phyloP scores from a whole-genome alignment of 441 rosid genomes.

The Jatropha multifida region DNA sequence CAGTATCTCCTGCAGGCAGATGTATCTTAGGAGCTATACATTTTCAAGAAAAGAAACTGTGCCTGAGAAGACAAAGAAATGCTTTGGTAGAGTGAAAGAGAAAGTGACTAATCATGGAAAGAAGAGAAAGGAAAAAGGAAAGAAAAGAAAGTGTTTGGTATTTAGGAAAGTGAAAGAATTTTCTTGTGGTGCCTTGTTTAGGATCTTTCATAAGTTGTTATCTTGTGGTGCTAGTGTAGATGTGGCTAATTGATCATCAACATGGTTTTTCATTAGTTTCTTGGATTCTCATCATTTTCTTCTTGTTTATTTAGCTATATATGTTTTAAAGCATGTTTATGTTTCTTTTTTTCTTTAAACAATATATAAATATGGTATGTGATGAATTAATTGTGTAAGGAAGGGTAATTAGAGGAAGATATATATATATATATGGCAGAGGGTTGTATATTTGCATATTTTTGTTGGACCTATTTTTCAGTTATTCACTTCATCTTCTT shows the following conservation, averaged over 20 bases:
- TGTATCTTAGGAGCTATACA: conserved; percentile 88
- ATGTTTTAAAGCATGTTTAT: background rate
- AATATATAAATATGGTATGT: background rate
- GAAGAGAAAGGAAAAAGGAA: conserved; percentile 28
- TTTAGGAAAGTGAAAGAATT: conserved; percentile 48
- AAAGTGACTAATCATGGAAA: conserved; percentile 27
- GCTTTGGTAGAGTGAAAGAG: conserved; percentile 41
- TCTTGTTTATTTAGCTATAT: background rate
- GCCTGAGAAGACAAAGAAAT: conserved; percentile 43
- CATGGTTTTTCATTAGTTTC: background rate
- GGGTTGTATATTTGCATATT: background rate
- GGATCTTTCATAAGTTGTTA: conserved; percentile 67
- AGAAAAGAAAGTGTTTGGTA: conserved; percentile 43
- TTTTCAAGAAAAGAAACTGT: conserved; percentile 65
- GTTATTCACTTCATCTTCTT: background rate
- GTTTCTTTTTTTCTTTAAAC: background rate
- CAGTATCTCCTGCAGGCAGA: conserved; percentile 83
- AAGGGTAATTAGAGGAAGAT: background rate
- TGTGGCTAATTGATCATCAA: conserved; percentile 45
- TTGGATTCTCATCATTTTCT: background rate
- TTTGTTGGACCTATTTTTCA: background rate
- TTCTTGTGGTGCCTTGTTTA: conserved; percentile 54
- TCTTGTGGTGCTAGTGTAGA: conserved; percentile 74
- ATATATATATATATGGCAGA: background rate
- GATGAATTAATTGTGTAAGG: background rate